Evolutionary conservation across 164 flowering plant species (phyloP).

Genomic region (Sextonia rubra): DNA sequence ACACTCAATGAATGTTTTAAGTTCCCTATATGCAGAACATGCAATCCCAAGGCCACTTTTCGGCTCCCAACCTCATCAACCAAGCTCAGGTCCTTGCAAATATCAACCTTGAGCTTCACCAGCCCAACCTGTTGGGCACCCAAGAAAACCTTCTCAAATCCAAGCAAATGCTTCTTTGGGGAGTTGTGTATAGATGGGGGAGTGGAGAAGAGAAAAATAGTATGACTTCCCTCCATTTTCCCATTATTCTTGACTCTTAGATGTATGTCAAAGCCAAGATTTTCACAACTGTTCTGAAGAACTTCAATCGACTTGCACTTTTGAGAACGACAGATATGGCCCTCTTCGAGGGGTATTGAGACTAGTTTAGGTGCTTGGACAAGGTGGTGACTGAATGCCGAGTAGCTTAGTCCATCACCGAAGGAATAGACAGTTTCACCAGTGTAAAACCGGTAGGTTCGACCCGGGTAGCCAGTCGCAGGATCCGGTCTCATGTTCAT

Average conservation of each 20-base stretch:
- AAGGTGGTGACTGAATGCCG: slow-evolving; percentile 49
- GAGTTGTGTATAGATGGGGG: slow-evolving; percentile 74
- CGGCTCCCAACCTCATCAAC: slow-evolving; percentile 73
- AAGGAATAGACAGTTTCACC: slow-evolving; percentile 69
- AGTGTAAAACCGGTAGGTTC: slow-evolving; percentile 84
- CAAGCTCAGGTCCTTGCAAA: slow-evolving; percentile 83
- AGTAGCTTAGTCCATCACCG: slow-evolving; percentile 88
- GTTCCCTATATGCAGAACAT: slow-evolving; percentile 73
- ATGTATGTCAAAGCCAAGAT: slow-evolving; percentile 55
- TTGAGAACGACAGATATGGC: slow-evolving; percentile 54
- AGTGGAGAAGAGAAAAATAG: slow-evolving; percentile 60
- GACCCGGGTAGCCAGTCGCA: slow-evolving; percentile 77
- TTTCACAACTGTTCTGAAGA: slow-evolving; percentile 35
- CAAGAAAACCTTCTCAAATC: slow-evolving; percentile 73
- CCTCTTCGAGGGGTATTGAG: slow-evolving; percentile 54
- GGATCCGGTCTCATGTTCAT: slow-evolving; percentile 97
- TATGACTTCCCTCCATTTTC: slow-evolving; percentile 54
- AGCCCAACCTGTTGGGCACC: slow-evolving; percentile 26
- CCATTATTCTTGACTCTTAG: slow-evolving; percentile 63
- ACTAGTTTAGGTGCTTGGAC: slow-evolving; percentile 57
- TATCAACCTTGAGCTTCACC: slow-evolving; percentile 71
- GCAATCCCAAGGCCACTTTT: slow-evolving; percentile 71
- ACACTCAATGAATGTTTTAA: slow-evolving; percentile 61
- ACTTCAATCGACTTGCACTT: slow-evolving; percentile 60
- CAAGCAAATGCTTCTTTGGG: slow-evolving; percentile 77